Evolutionary conservation across 2,329 filamentous ascomycete genomes (phyloP).

Genomic region (Diaporthe australafricana): DNA sequence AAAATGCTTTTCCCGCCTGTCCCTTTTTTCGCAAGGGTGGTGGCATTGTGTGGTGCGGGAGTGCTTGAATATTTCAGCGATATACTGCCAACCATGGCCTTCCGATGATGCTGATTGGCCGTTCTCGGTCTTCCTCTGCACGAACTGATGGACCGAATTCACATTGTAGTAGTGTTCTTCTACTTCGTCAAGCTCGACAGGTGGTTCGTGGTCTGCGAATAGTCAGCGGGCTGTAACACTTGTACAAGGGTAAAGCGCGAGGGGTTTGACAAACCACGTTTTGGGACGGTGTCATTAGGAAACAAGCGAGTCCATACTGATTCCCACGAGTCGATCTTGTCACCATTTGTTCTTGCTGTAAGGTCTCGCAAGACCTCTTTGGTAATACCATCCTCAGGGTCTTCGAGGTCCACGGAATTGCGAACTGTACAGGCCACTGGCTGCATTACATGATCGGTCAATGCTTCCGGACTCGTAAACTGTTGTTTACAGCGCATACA

Average conservation of each 20-base stretch:
- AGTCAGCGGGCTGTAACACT: background rate
- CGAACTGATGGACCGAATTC: background rate
- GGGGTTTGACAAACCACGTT: background rate
- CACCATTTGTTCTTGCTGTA: background rate
- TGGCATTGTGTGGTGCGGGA: background rate
- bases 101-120: background rate
- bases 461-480: background rate
- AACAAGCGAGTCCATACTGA: background rate
- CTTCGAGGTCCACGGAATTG: background rate
- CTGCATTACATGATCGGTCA: background rate
- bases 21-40: background rate
- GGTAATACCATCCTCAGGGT: constrained; percentile 27
- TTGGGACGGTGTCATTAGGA: background rate
- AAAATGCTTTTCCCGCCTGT: background rate
- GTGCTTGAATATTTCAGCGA: background rate
- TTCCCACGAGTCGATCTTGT: background rate
- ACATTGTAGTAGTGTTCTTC: background rate
- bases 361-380: background rate
- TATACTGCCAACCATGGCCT: background rate
- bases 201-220: background rate
- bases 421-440: background rate
- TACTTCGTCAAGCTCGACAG: constrained; percentile 12
- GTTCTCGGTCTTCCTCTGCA: background rate
- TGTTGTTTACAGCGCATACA: background rate
- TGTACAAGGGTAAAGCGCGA: rapidly evolving